Conservation (phyloP, 2,329 filamentous ascomycete genomes). For the Amesomyces nigricolor region DNA sequence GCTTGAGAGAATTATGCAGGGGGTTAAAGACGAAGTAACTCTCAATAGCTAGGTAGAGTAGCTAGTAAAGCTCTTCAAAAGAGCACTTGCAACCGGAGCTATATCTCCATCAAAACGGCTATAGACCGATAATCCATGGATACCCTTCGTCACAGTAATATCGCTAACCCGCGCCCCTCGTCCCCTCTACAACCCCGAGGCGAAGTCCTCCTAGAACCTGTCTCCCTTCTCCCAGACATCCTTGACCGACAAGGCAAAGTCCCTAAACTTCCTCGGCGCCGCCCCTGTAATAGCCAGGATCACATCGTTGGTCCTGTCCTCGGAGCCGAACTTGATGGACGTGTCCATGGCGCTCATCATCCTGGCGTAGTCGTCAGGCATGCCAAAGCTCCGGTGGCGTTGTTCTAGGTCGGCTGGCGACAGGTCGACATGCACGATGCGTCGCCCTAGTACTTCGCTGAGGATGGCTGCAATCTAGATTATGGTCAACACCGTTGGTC, state of each 20-base stretch:
- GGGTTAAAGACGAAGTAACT: no score
- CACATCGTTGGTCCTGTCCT: slow-evolving; percentile 34
- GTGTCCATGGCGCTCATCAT: slow-evolving; percentile 33
- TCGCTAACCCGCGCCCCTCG: no score
- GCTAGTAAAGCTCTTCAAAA: no score
- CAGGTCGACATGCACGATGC: slow-evolving; percentile 34
- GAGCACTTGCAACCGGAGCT: no score
- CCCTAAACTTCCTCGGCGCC: slow-evolving; percentile 29
- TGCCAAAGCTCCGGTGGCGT: slow-evolving; percentile 24
- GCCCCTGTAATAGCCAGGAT: slow-evolving; percentile 33
- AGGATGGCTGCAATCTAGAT: slow-evolving; percentile 33
- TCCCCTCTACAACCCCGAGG: no score
- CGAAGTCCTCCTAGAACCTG: neutral
- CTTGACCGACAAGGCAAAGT: slow-evolving; percentile 27
- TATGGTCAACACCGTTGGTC: neutral
- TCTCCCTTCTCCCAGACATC: slow-evolving; percentile 21
- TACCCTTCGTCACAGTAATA: no score
- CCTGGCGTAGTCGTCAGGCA: slow-evolving; percentile 31
- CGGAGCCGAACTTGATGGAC: slow-evolving; percentile 31
- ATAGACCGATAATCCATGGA: no score
- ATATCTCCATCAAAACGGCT: no score
- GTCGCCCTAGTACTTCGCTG: slow-evolving; percentile 29
- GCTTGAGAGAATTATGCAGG: no score
- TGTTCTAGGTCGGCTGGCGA: slow-evolving; percentile 27
- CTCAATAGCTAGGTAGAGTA: no score